A percentile compares a stretch with the other conserved stretches of the same genome.
These are phyloP conservation scores for Lomentospora prolificans DNA, from an alignment of 2,329 filamentous ascomycete genomes.

Conservation along the genomic window DNA sequence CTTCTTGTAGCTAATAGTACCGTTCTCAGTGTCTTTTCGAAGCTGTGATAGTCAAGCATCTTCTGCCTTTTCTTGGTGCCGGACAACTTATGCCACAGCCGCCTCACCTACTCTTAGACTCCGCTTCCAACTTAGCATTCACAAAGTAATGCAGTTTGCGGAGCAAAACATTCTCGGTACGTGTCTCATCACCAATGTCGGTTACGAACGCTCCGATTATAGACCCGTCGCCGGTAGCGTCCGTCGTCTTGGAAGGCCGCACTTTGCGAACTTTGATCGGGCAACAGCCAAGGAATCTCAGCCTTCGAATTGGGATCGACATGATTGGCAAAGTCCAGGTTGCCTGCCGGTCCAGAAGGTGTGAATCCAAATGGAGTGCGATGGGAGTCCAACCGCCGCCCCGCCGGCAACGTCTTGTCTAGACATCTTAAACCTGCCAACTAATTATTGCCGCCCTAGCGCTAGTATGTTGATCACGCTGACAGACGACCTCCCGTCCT, in stretches of 20 bases:
- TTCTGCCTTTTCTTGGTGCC: no score
- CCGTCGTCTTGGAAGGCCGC: constrained; percentile 13
- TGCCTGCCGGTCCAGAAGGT: constrained; percentile 14
- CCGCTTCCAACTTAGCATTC: not conserved
- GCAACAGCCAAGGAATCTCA: constrained; percentile 10
- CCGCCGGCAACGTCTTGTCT: constrained; percentile 15
- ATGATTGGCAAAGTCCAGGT: constrained; percentile 14
- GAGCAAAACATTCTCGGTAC: not conserved
- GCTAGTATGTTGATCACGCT: constrained; percentile 14
- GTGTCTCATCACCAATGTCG: not conserved
- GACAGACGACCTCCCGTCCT: constrained; percentile 6
- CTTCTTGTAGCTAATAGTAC: no score
- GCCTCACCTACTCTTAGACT: not conserved
- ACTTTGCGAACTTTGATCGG: constrained; percentile 14
- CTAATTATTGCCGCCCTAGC: constrained; percentile 10
- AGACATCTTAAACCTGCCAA: constrained; percentile 14
- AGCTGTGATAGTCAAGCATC: no score
- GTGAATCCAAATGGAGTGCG: constrained; percentile 13
- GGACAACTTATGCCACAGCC: no score
- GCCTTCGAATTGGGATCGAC: constrained; percentile 11
- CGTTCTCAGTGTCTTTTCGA: no score
- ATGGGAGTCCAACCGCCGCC: constrained; percentile 8
- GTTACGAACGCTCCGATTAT: not conserved
- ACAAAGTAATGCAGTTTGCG: no score
- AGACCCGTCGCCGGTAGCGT: constrained; percentile 9